Evolutionary conservation across 441 rosid genomes (phyloP).

Genomic region (Populus tomentosa): DNA sequence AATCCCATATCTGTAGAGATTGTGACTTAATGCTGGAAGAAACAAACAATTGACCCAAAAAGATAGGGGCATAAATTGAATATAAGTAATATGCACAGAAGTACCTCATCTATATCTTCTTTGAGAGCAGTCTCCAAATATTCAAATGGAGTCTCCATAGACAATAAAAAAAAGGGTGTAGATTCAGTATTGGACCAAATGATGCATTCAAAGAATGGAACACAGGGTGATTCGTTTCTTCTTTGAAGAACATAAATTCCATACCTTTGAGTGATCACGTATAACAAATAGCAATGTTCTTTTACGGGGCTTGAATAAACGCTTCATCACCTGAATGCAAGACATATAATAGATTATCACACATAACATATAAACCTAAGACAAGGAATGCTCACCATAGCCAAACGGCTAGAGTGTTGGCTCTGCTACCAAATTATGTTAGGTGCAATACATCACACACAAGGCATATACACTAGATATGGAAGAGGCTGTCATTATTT

Average conservation of each 20-base stretch:
- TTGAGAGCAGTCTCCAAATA: constrained; percentile 32
- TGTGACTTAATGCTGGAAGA: neutral
- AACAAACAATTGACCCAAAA: neutral
- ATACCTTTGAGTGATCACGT: constrained; percentile 39
- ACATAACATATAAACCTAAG: neutral
- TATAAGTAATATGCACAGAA: neutral
- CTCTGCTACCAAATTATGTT: neutral
- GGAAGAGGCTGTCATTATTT: neutral
- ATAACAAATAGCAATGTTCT: too few species aligned
- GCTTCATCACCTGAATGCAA: neutral
- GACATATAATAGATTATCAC: constrained; percentile 1
- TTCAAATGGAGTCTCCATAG: constrained; percentile 70
- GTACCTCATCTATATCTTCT: neutral
- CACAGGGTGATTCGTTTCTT: neutral
- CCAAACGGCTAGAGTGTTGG: neutral
- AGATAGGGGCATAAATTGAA: neutral
- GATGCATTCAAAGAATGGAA: neutral
- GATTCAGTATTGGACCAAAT: constrained; percentile 1
- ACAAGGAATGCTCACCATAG: neutral
- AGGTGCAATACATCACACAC: neutral
- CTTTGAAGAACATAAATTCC: constrained; percentile 5
- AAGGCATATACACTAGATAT: neutral
- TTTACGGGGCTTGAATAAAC: too few species aligned
- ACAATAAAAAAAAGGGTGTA: constrained; percentile 11
- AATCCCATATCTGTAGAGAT: constrained; percentile 79